Base-by-base conservation (phyloP, 805 yeast species). In the Jamesozyma spencerorum region DNA sequence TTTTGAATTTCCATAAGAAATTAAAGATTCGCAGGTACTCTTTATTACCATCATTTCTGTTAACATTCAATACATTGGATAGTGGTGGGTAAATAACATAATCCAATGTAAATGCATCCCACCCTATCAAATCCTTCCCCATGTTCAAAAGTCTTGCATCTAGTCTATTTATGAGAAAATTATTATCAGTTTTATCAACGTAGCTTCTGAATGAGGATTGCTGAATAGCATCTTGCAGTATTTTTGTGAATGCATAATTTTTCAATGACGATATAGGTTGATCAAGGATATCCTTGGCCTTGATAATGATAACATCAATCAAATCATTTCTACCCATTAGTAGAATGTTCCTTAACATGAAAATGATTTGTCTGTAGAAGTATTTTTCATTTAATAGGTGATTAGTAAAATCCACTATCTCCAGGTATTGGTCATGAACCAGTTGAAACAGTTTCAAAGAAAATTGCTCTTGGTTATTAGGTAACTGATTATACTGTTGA, bases 81-180 rank as follows among this genome's bases (percentile, higher is more conserved):
- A 82, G 56, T 1, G 83, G 83, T 12, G 66, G 49, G 10, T 57
- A 70, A 10, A 75, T 52, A 40, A 72, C 66, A 58, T 84, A 92
- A 54, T 87, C 97, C 29, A 88, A 64, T 0, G 96, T 85, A 57
- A 90, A 88, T 2, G 84, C 86, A 55, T 88, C 94, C 96, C 96
- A 88, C 1, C 95, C 96, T 38, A 76, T 62, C 22, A 78, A 75
- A 0, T 85, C 81, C 49, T 80, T 85, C 3, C 79, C 79, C 37
- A 81, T 63, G 43, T 82, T 86, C 37, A 88, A 66, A 18, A 88
- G 69, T 34, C 96, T 68, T 0, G 96, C 95, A 65, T 92, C 97
- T 11, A 90, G 56, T 38, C 84, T 62, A 34, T 71, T 64, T 11
- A 74, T 56, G 8, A 74, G 68, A 14, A 58, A 64, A 2, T 60